Base-by-base conservation (phyloP, 805 yeast genomes). In the Candida argentea region DNA sequence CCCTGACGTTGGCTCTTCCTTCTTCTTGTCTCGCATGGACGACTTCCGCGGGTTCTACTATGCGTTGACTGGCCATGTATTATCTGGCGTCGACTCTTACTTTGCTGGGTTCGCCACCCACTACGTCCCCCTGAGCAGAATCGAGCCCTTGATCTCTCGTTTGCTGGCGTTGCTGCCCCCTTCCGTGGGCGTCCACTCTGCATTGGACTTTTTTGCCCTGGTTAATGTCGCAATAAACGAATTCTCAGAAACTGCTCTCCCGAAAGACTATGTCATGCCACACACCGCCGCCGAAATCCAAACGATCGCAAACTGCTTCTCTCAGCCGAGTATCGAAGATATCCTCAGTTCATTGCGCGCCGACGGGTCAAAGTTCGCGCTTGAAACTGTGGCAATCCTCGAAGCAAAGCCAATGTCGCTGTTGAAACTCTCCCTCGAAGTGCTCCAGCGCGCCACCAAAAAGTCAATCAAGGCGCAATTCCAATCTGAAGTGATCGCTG, bases 1-100 rank as follows among this genome's bases (percentile, higher is more conserved):
- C 57, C 94, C 94, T 13, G 98, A 91, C 53, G 97, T 91, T 8
- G 98, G 96, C 24, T 78, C 93, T 20, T 74, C 94, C 7, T 89
- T 84, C 57, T 87, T 86, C 56, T 61, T 91, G 42, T 86, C 94
- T 19, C 72, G 81, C 38, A 56, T 85, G 35, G 86, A 84, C 43
- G 84, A 83, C 29, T 74, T 83, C 41, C 58, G 87, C 35, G 96
- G 97, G 26, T 71, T 78, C 50, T 91, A 80, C 55, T 57, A 84
- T 38, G 91, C 94, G 16, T 59, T 87, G 40, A 87, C 97, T 1
- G 94, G 95, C 26, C 81, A 78, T 36, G 67, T 77, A 13, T 55
- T 91, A 34, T 52, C 59, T 31, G 96, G 96, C 10, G 60, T 67
- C 38, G 97, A 89, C 47, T 76, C 80, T n/a, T 77, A 84, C 45